These are phyloP conservation scores for Rhodotorula sp. DNA, from an alignment of 1,284 basidiomycete genomes.

Conservation along the genomic window DNA sequence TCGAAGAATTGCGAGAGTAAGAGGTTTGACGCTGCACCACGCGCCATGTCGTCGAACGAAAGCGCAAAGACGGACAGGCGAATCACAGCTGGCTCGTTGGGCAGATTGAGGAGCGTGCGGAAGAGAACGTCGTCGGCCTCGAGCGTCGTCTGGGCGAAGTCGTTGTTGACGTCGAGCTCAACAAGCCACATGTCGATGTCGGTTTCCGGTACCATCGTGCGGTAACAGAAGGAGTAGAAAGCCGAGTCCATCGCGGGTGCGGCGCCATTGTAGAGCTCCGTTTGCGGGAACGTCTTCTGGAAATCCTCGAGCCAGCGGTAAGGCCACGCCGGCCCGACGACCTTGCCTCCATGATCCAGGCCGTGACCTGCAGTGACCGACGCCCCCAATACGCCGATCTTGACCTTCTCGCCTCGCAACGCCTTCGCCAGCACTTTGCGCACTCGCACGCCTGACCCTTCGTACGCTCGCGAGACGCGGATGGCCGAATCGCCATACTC, in stretches of 20 bases:
- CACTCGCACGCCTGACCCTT: conserved; percentile 33
- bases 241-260: conserved; percentile 27
- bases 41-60: conserved; percentile 18
- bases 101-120: conserved; percentile 13
- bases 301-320: conserved; percentile 10
- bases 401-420: conserved; percentile 28
- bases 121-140: conserved; percentile 18
- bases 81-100: conserved; percentile 26
- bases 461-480: conserved; percentile 30
- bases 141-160: neutral
- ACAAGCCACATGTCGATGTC: conserved; percentile 17
- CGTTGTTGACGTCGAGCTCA: conserved; percentile 16
- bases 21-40: conserved; percentile 9
- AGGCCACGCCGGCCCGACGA: conserved; percentile 1
- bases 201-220: conserved; percentile 2
- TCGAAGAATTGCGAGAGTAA: conserved; percentile 21
- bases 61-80: conserved; percentile 12
- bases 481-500: conserved; percentile 40
- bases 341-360: neutral
- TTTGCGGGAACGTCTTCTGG: conserved; percentile 11
- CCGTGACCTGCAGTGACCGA: conserved; percentile 24
- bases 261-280: conserved; percentile 5
- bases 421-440: conserved; percentile 35
- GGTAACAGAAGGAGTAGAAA: conserved; percentile 19
- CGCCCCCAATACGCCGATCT: conserved; percentile 35